phyloP scores from a whole-genome alignment of 73 alveolate genomes.

The Tetrahymena borealis region DNA sequence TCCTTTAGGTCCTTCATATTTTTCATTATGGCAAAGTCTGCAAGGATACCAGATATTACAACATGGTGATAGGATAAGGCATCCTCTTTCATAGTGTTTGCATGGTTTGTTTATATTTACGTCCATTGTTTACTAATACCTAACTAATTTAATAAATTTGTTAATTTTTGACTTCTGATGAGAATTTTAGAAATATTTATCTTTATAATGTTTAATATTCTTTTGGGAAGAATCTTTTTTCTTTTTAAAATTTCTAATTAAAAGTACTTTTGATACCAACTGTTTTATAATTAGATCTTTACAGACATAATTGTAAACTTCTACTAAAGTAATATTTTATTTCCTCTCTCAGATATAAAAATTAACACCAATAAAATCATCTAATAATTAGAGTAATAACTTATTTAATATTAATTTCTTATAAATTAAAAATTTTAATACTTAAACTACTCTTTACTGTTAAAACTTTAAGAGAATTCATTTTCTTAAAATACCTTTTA shows the following conservation, averaged over 20 bases:
- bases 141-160: not conserved
- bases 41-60: constrained; percentile 72
- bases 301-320: not conserved
- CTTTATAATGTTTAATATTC: not conserved
- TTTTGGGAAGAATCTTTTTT: not conserved
- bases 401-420: no score
- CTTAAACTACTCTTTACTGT: no score
- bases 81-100: constrained; percentile 60
- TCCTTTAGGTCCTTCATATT: constrained; percentile 45
- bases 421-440: no score
- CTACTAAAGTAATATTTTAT: not conserved
- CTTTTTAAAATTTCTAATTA: not conserved
- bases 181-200: not conserved
- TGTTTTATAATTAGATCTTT: not conserved
- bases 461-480: no score
- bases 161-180: not conserved
- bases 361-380: no score
- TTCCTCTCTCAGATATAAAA: no score
- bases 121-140: not conserved
- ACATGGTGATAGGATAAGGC: constrained; percentile 52
- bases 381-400: no score
- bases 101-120: constrained; percentile 24
- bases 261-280: not conserved
- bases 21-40: constrained; percentile 78
- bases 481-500: no score